Evolutionary conservation across 768 basidiomycete genomes (phyloP).

Genomic region (Lactifluus piperatus): DNA sequence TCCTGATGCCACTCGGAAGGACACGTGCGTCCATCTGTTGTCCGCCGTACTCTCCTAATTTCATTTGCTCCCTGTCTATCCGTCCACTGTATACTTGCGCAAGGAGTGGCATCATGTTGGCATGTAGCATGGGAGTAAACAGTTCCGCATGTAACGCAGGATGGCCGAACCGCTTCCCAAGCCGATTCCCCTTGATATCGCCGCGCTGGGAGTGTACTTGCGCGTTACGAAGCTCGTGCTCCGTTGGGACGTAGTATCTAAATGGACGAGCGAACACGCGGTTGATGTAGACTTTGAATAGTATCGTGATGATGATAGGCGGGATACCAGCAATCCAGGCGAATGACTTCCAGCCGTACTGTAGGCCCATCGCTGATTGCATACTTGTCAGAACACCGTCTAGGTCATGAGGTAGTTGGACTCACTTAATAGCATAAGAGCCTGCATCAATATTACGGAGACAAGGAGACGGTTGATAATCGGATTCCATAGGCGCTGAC

Average conservation of each 20-base stretch:
- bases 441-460: constrained; percentile 79
- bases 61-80: constrained; percentile 52
- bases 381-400: constrained; percentile 17
- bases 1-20: constrained; percentile 70
- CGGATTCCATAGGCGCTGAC: constrained; percentile 88
- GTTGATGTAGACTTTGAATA: constrained; percentile 81
- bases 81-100: constrained; percentile 70
- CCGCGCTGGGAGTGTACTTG: constrained; percentile 72
- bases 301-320: constrained; percentile 66
- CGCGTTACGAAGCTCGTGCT: constrained; percentile 62
- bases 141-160: constrained; percentile 82
- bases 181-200: constrained; percentile 61
- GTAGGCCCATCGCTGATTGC: constrained; percentile 70
- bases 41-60: constrained; percentile 69
- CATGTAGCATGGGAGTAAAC: constrained; percentile 83
- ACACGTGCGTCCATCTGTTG: constrained; percentile 67
- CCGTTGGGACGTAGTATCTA: constrained; percentile 77
- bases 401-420: constrained; percentile 7
- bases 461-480: constrained; percentile 80
- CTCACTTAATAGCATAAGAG: constrained; percentile 80
- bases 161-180: constrained; percentile 91
- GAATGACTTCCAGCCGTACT: constrained; percentile 59
- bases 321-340: constrained; percentile 82
- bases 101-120: constrained; percentile 75
- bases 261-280: constrained; percentile 59